phyloP scores from a whole-genome alignment of 441 rosid genomes.

The Daphne laureola region DNA sequence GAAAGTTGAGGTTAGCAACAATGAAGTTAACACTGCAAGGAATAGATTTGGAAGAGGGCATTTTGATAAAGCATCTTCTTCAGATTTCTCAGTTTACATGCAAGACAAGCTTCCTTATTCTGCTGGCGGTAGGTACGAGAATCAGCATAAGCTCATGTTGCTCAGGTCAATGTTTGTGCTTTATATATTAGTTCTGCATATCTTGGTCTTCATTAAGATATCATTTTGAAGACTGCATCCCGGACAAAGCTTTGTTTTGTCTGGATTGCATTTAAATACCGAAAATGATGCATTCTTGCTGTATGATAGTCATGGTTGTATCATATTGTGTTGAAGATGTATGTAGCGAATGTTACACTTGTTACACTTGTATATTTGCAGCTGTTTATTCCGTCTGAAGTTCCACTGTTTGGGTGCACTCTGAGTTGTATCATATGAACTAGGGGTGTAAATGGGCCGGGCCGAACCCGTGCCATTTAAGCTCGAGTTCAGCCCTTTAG shows the following conservation, averaged over 20 bases:
- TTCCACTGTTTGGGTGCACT: too few species aligned
- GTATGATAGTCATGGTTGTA: too few species aligned
- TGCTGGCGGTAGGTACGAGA: slow-evolving; percentile 41
- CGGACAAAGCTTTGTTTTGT: not conserved
- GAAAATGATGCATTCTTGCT: slow-evolving; percentile 3
- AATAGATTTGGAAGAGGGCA: slow-evolving; percentile 62
- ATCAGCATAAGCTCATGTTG: slow-evolving; percentile 57
- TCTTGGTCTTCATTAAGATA: slow-evolving; percentile 75
- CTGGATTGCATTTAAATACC: not conserved
- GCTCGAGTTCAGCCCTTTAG: too few species aligned
- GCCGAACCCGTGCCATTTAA: too few species aligned
- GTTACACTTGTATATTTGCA: too few species aligned
- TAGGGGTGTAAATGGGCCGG: too few species aligned
- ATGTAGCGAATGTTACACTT: too few species aligned
- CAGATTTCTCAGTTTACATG: slow-evolving; percentile 36
- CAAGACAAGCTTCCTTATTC: slow-evolving; percentile 53
- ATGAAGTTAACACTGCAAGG: slow-evolving; percentile 54
- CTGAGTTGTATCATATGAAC: too few species aligned
- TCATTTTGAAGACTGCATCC: slow-evolving; percentile 51
- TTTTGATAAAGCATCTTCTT: slow-evolving; percentile 43
- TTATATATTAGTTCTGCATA: slow-evolving; percentile 63
- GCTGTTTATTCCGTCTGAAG: too few species aligned
- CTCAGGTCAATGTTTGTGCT: slow-evolving; percentile 82
- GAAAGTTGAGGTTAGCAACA: slow-evolving; percentile 42
- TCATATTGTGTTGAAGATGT: too few species aligned